Evolutionary conservation across 306 rosid genomes (phyloP), one percentile per base, ranked within the genome.

Genomic region (Sesbania bispinosa): DNA sequence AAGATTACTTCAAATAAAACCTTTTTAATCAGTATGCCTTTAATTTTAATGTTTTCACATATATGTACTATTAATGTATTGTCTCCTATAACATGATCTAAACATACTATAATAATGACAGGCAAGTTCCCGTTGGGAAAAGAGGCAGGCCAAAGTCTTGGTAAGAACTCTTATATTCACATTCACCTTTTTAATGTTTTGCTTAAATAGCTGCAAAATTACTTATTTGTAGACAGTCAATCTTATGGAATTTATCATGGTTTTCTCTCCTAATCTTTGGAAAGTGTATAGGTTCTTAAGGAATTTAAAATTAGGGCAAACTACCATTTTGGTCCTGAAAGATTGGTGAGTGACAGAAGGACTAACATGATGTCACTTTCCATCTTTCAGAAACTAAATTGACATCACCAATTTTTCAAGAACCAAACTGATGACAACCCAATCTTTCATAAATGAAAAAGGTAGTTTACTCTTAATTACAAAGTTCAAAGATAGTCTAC

Each of bases 81-180:
- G 23, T 39, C 54, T 48, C 19, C 7, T 29, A 26, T 80, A 73
- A 70, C 48, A 47, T 55, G 36, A 73, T 67, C 21, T 24, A 61
- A 64, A 4, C 39, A 18, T 38, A 11, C 24, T 61, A 53, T 35
- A 47, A 46, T 10, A 57, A 66, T 72, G 80, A 26, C 91, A 94
- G 99, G 99, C 99, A 55, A 89, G 86, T 84, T 48, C 90, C 24
- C 77, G 99, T 20, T 94, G 99, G 99, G 92, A 91, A 50, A 91
- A 91, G 89, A 85, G 97, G 86, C 99, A 94, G 77, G 87, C 92
- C 62, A 88, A 83, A 76, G 96, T 91, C 75, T 69, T 89, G 91
- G 99, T 94, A 85, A 18, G 81, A 72, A 72, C 51, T 81, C 77
- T 14, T 45, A 10, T 36, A 38, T 20, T 67, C 64, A 46, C 70